A percentile compares a stretch with the other conserved stretches of the same genome.
These are phyloP conservation scores for slime mould (Dictyostelium discoideum) DNA, from an alignment of 78 protist genomes.

Conservation along the genomic window dicty_2.7 NC_007091.3:98501-99000, in stretches of 20 bases:
- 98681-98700: conserved; percentile 6
- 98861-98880: conserved; percentile 32
- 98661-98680: conserved; percentile 31
- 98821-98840: conserved; percentile 25
- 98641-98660: conserved; percentile 12
- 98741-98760: conserved; percentile 6
- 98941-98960: conserved; percentile 52
- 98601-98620: not conserved
- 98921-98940: conserved; percentile 37
- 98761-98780: not conserved
- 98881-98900: conserved; percentile 23
- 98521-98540: not conserved
- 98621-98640: not conserved
- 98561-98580: not conserved
- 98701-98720: conserved; percentile 22
- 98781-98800: not conserved
- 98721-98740: conserved; percentile 31
- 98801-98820: not conserved
- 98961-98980: conserved; percentile 33
- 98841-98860: conserved; percentile 41
- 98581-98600: conserved; percentile 35
- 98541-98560: not conserved
- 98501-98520: not conserved
- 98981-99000: conserved; percentile 23
- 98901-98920: conserved; percentile 24